These are phyloP conservation scores for Rubia yunnanensis DNA, from an alignment of 257 asterid genomes.

Conservation along the genomic window DNA sequence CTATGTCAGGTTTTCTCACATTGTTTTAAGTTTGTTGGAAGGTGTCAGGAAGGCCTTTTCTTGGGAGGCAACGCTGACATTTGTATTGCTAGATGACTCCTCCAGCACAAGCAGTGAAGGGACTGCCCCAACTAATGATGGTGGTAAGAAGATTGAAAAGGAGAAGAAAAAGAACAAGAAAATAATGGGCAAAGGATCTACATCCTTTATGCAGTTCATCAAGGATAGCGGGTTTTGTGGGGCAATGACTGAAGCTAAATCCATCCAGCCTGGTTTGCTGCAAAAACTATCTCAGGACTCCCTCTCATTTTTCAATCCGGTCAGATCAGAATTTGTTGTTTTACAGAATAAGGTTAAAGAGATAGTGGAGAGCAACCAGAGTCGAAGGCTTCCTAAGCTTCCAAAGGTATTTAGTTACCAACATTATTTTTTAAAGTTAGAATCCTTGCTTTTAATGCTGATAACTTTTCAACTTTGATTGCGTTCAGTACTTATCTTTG, in stretches of 20 bases:
- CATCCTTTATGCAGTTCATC: constrained; percentile 52
- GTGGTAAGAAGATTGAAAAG: constrained; percentile 48
- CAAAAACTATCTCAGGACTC: constrained; percentile 32
- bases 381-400: constrained; percentile 83
- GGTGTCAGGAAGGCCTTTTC: constrained; percentile 48
- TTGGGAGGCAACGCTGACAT: constrained; percentile 73
- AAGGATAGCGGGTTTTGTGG: constrained; percentile 42
- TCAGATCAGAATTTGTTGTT: constrained; percentile 30
- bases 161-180: constrained; percentile 77
- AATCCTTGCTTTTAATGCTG: neutral
- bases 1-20: constrained; percentile 36
- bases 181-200: constrained; percentile 71
- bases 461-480: neutral
- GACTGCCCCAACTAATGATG: constrained; percentile 14
- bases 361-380: constrained; percentile 85
- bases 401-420: constrained; percentile 56
- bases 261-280: constrained; percentile 17
- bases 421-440: neutral
- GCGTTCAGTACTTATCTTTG: neutral
- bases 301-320: constrained; percentile 45
- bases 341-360: constrained; percentile 62
- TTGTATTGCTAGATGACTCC: constrained; percentile 36
- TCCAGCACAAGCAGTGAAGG: neutral
- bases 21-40: constrained; percentile 32
- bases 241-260: constrained; percentile 4